Conservation (phyloP, 2,329 filamentous ascomycete species). For the Helotiales sp. region DNA sequence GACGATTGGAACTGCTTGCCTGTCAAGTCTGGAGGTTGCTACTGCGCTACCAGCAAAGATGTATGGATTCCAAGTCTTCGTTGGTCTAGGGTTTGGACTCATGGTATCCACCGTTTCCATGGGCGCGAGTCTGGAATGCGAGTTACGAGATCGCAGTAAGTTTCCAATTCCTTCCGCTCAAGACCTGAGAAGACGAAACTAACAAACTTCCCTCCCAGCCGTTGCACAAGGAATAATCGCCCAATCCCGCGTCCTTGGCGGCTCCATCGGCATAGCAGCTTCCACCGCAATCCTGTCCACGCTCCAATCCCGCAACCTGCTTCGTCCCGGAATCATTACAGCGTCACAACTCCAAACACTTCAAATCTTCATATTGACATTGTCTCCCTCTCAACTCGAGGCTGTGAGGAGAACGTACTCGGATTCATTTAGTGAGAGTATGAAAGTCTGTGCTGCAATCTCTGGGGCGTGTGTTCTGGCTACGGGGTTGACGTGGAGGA, state of each 20-base stretch:
- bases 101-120: constrained; percentile 39
- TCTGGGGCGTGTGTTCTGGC: constrained; percentile 18
- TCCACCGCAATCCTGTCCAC: constrained; percentile 55
- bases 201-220: constrained; percentile 34
- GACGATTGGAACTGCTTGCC: constrained; percentile 51
- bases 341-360: constrained; percentile 12
- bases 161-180: neutral
- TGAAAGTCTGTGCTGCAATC: constrained; percentile 26
- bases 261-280: constrained; percentile 56
- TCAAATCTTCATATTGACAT: neutral
- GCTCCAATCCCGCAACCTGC: constrained; percentile 14
- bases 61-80: constrained; percentile 56
- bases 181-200: too few species aligned
- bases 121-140: constrained; percentile 53
- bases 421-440: constrained; percentile 24
- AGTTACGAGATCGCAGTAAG: constrained; percentile 39
- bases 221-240: constrained; percentile 60
- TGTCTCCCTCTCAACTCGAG: constrained; percentile 14
- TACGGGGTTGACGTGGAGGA: constrained; percentile 11
- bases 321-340: constrained; percentile 2
- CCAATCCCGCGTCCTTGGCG: constrained; percentile 60
- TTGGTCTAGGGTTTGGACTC: constrained; percentile 60
- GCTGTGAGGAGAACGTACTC: constrained; percentile 23
- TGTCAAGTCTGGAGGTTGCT: constrained; percentile 39
- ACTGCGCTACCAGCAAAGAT: constrained; percentile 13